These are phyloP conservation scores for Trematosphaeria pertusa DNA, from an alignment of 2,329 filamentous ascomycete genomes.

Conservation along the genomic window DNA sequence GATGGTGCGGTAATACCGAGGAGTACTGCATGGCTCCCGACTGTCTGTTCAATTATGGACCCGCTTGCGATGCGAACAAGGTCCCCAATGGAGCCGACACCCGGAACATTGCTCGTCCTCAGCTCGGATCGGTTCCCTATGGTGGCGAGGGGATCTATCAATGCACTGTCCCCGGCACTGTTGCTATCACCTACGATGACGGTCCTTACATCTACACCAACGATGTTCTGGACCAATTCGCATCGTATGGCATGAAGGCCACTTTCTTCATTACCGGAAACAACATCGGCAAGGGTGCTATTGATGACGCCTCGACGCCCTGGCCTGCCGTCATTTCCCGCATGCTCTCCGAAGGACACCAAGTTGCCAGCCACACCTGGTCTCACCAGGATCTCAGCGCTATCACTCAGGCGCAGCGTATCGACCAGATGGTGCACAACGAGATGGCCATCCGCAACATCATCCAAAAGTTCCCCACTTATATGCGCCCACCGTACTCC, in stretches of 20 bases:
- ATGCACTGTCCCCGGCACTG: constrained; percentile 60
- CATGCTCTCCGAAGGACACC: constrained; percentile 63
- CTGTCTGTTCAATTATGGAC: constrained; percentile 66
- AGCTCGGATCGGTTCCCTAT: constrained; percentile 62
- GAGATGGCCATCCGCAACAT: constrained; percentile 64
- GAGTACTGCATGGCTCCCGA: constrained; percentile 67
- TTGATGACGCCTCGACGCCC: constrained; percentile 57
- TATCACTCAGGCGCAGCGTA: constrained; percentile 51
- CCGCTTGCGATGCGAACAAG: constrained; percentile 66
- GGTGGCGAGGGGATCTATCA: constrained; percentile 64
- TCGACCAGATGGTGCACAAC: constrained; percentile 60
- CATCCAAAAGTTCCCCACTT: constrained; percentile 62
- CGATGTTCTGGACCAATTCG: constrained; percentile 66
- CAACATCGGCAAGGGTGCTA: constrained; percentile 63
- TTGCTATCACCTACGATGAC: constrained; percentile 73
- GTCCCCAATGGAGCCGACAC: constrained; percentile 63
- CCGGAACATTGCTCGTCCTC: constrained; percentile 57
- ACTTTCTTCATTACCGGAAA: constrained; percentile 72
- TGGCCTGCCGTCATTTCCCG: constrained; percentile 61
- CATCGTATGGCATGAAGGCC: constrained; percentile 65
- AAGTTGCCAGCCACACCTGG: constrained; percentile 67
- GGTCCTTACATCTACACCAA: constrained; percentile 68
- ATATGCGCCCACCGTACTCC: constrained; percentile 59
- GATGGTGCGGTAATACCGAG: constrained; percentile 61
- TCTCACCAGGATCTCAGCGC: constrained; percentile 57